phyloP scores from a whole-genome alignment of 177 flowering plant genomes.

The Tripterygium wilfordii region DNA sequence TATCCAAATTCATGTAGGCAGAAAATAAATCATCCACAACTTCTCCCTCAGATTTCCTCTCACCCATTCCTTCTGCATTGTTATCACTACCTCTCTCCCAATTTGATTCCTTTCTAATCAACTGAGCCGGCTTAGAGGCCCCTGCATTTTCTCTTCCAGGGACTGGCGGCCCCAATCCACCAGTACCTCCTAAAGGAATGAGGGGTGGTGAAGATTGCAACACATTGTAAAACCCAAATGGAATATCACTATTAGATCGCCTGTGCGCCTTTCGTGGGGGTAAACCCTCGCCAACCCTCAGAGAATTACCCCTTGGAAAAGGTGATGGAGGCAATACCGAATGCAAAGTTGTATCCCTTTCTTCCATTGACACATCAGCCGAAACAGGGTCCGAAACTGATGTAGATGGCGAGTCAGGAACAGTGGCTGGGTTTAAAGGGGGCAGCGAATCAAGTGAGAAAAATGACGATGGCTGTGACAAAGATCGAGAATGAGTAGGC shows the following conservation, averaged over 20 bases:
- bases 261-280: slow-evolving; percentile 61
- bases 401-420: slow-evolving; percentile 28
- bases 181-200: slow-evolving; percentile 24
- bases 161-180: slow-evolving; percentile 18
- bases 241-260: slow-evolving; percentile 58
- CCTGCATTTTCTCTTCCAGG: slow-evolving; percentile 22
- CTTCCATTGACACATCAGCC: slow-evolving; percentile 39
- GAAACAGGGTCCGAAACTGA: slow-evolving; percentile 22
- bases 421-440: slow-evolving; percentile 49
- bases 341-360: slow-evolving; percentile 26
- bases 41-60: slow-evolving; percentile 75
- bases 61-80: slow-evolving; percentile 57
- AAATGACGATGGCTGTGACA: slow-evolving; percentile 46
- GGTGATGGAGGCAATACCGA: slow-evolving; percentile 28
- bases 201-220: slow-evolving; percentile 39
- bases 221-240: slow-evolving; percentile 37
- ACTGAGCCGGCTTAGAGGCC: slow-evolving; percentile 28
- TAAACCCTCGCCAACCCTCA: slow-evolving; percentile 28
- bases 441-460: slow-evolving; percentile 50
- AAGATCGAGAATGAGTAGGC: slow-evolving; percentile 47
- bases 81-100: slow-evolving; percentile 43
- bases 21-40: slow-evolving; percentile 75
- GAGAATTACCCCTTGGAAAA: slow-evolving; percentile 19
- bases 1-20: slow-evolving; percentile 81
- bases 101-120: slow-evolving; percentile 59